Evolutionary conservation across 306 rosid species (phyloP).

Genomic region (Myrica gale): DNA sequence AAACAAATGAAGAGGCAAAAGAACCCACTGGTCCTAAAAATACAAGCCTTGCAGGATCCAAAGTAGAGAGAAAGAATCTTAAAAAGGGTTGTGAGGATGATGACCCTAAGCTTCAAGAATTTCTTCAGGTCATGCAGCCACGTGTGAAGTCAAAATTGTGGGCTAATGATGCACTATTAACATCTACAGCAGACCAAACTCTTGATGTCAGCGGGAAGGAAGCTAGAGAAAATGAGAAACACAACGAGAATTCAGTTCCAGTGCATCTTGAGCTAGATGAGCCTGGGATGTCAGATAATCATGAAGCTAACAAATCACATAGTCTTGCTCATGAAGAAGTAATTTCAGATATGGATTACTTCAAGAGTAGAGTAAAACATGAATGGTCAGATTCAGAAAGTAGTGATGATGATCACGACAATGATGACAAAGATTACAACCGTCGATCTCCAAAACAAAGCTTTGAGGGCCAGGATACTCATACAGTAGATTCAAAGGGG

Average conservation of each 20-base stretch:
- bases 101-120: slow-evolving; percentile 69
- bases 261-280: slow-evolving; percentile 25
- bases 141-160: slow-evolving; percentile 72
- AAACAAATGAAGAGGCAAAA: slow-evolving; percentile 32
- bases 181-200: slow-evolving; percentile 18
- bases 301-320: slow-evolving; percentile 25
- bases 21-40: slow-evolving; percentile 27
- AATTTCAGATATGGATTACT: slow-evolving; percentile 75
- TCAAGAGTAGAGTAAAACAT: slow-evolving; percentile 69
- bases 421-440: slow-evolving; percentile 17
- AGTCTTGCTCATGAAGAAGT: slow-evolving; percentile 40
- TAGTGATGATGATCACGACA: slow-evolving; percentile 40
- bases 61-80: slow-evolving; percentile 28
- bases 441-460: slow-evolving; percentile 27
- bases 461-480: slow-evolving; percentile 28
- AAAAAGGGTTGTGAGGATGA: slow-evolving; percentile 34
- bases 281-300: slow-evolving; percentile 21
- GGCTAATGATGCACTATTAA: slow-evolving; percentile 63
- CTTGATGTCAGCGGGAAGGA: slow-evolving; percentile 33
- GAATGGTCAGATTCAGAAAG: slow-evolving; percentile 87
- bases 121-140: slow-evolving; percentile 84
- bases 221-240: slow-evolving; percentile 32
- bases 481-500: slow-evolving; percentile 26
- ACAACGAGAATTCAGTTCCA: slow-evolving; percentile 23
- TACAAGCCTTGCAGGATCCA: slow-evolving; percentile 21